phyloP scores from a whole-genome alignment of 2,329 filamentous ascomycete species.

The Pseudocercospora vitis region DNA sequence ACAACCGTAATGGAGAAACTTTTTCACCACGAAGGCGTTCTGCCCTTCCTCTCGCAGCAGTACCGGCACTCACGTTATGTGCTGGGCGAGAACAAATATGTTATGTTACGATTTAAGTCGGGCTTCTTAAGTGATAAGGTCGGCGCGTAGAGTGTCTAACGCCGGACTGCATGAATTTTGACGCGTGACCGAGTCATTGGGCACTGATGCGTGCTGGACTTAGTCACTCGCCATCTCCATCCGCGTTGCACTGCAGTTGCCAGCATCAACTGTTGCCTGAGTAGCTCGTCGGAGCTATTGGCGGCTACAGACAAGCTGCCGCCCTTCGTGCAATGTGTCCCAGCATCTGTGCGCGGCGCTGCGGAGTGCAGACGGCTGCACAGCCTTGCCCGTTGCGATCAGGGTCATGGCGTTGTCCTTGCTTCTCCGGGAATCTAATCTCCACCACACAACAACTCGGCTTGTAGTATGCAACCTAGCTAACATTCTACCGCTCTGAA shows the following conservation, averaged over 20 bases:
- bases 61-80: constrained; percentile 12
- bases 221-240: not conserved
- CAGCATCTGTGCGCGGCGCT: not conserved
- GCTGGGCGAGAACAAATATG: constrained; percentile 5
- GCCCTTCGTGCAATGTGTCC: not conserved
- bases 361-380: not conserved
- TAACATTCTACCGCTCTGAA: no score
- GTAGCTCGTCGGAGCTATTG: not conserved
- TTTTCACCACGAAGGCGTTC: not conserved
- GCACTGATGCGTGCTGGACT: not conserved
- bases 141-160: not conserved
- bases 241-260: not conserved
- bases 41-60: constrained; percentile 15
- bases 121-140: not conserved
- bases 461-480: no score
- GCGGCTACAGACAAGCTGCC: not conserved
- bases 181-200: not conserved
- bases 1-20: constrained; percentile 10
- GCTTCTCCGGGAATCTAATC: no score
- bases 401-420: no score
- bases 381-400: no score
- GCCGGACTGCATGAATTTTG: not conserved
- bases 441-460: no score
- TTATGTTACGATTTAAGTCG: not conserved
- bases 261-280: not conserved